A percentile compares a stretch with the other conserved stretches of the same genome.
Evolutionary conservation across 129 eudicot genomes (phyloP).

Genomic region (Saposhnikovia divaricata): DNA sequence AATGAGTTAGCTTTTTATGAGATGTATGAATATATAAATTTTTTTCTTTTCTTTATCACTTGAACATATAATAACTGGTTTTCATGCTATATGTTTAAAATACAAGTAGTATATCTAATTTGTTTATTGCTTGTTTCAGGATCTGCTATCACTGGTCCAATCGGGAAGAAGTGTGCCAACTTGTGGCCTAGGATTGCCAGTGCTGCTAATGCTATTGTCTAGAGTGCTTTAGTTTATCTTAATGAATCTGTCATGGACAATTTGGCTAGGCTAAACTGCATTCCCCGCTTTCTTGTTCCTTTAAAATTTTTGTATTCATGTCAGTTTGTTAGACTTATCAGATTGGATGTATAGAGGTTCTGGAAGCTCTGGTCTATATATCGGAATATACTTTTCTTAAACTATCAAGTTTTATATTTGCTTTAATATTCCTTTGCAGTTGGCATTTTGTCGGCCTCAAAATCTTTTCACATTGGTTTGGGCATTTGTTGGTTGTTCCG

Average conservation of each 20-base stretch:
- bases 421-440: not conserved
- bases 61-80: too few species aligned
- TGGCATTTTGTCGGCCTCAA: too few species aligned
- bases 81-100: too few species aligned
- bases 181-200: slow-evolving; percentile 66
- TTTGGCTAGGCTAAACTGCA: not conserved
- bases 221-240: not conserved
- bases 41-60: too few species aligned
- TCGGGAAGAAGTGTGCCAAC: slow-evolving; percentile 75
- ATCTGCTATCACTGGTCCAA: slow-evolving; percentile 67
- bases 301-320: not conserved
- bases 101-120: not conserved
- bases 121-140: slow-evolving; percentile 20
- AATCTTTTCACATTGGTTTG: too few species aligned
- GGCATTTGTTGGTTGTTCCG: not conserved
- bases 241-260: not conserved
- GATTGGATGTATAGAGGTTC: not conserved
- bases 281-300: not conserved
- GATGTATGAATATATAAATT: too few species aligned
- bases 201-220: slow-evolving; percentile 66
- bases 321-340: not conserved
- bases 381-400: not conserved
- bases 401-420: not conserved
- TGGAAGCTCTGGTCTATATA: not conserved
- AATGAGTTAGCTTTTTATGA: not conserved